Base-by-base conservation (phyloP, 805 yeast species). In the Kodamaea neixiangensis region DNA sequence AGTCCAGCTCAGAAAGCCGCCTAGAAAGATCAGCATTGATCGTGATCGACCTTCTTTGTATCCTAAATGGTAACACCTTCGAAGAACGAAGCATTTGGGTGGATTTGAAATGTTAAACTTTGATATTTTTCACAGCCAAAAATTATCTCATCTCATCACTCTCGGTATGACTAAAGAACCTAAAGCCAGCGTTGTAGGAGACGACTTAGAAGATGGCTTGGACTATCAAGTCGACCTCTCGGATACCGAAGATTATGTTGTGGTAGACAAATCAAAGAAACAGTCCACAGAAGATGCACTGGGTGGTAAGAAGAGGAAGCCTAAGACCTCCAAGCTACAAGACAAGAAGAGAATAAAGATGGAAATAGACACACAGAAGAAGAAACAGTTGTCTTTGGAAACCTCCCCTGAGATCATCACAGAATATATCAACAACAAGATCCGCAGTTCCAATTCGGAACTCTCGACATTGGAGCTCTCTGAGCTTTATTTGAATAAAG, bases 181-280 rank as follows among this genome's bases (percentile, higher is more conserved):
- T 19, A 37, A 19, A n/a, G 17, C 7, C 3, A 17, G 21, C 21
- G 34, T 56, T n/a, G 54, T 46, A 15, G 87, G 78, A 13, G 96
- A 90, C 66, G 96, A 86, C 53, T 72, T 89, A 52, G 92, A 88
- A 47, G 96, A 89, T 63, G 93, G 90, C 2, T 71, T 89, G 46
- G 86, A 77, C 3, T 87, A 87, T 61, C 77, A 74, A 4, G 72
- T 80, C 19, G 80, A 78, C 37, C 58, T 69, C 22, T 63, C 68
- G n/a, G 59, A 56, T 14, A 48, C 54, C 7, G 60, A 49, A 25
- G 68, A 54, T 9, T 46, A 40, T 11, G 46, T 10, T 71, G 66
- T 14, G 65, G 58, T 61, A 57, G 33, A 52, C 33, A 40, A 39
- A 17, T 38, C 40, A 17, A 52, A 20, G 11, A 57, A 46, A 13